Conservation (phyloP, 2,329 filamentous ascomycete species). For the Sarocladium oryzae region DNA sequence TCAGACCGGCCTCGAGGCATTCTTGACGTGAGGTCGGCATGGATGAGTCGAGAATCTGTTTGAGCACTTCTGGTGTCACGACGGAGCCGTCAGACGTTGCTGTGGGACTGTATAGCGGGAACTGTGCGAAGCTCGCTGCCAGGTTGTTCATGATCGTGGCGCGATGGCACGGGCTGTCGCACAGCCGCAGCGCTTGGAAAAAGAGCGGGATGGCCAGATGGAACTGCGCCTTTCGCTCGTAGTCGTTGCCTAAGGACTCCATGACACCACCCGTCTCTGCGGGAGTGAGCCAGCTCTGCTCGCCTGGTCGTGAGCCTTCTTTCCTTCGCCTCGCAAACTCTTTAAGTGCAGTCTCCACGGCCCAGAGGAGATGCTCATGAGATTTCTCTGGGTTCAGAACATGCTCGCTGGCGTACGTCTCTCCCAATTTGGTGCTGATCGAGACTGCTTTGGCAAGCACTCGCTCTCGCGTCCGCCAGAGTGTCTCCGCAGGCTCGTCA, state of each 20-base stretch:
- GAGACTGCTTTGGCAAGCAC: conserved; percentile 68
- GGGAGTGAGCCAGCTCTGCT: conserved; percentile 63
- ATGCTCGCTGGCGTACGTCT: conserved; percentile 72
- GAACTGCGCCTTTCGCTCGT: conserved; percentile 66
- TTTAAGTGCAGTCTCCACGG: conserved; percentile 70
- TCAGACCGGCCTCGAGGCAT: conserved; percentile 62
- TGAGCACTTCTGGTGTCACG: conserved; percentile 20
- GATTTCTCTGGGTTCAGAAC: conserved; percentile 68
- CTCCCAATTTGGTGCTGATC: conserved; percentile 76
- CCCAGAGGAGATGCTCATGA: conserved; percentile 68
- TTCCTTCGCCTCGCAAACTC: conserved; percentile 64
- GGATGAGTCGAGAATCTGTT: conserved; percentile 20
- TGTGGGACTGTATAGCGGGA: conserved; percentile 35
- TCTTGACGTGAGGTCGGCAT: conserved; percentile 45
- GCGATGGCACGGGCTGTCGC: conserved; percentile 63
- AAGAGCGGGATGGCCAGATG: conserved; percentile 82
- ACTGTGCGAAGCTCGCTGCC: conserved; percentile 65
- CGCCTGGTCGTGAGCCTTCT: conserved; percentile 63
- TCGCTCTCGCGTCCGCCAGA: conserved; percentile 55
- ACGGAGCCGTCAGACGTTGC: conserved; percentile 11
- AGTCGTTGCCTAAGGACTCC: conserved; percentile 71
- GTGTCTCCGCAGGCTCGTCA: conserved; percentile 33
- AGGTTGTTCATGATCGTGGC: conserved; percentile 85
- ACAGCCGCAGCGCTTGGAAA: conserved; percentile 72
- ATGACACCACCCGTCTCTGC: conserved; percentile 68